Evolutionary conservation across 2,329 filamentous ascomycete genomes (phyloP), one percentile per base, ranked within the genome.

Genomic region (Exserohilum rostratum): DNA sequence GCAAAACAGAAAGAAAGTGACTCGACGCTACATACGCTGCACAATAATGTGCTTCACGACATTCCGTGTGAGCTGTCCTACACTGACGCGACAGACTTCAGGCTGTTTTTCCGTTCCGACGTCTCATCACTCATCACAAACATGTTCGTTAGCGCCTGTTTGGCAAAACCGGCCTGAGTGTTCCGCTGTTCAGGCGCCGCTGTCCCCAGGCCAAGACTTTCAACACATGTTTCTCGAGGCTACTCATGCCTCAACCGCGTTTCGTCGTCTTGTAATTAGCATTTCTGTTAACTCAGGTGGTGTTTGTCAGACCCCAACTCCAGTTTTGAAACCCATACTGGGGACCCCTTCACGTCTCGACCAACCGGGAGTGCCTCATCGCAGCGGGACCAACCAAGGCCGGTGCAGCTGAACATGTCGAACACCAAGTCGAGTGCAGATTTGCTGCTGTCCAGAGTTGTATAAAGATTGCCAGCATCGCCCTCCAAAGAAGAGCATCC

Each of bases 311-410:
- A 62, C 59, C 57, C 59, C 57, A 35, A 42, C 17, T 45, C 17
- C 20, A 22, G 45, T 38, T 44, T 39, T 58, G 64, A 62, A 62
- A 64, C 66, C 54, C 57, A 25, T 54, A 43, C 34, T 33, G 47
- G 47, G 60, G 46, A 51, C 52, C 37, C 47, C 62, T 53, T 53
- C 58, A 65, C 56, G 37, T 60, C 70, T 73, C 73, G 70, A 70
- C 70, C 66, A 69, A 69, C 69, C 64, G 15, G 42, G 43, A 53
- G 34, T 52, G 53, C 50, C 55, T 64, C 61, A 61, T 57, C 40
- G 64, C 44, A 46, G 30, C 63, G 61, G 63, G 51, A 55, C 42
- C 42, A 33, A 11, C 38, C 31, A 44, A 39, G 47, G 34, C 57
- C 52, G 56, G 39, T 48, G 55, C 54, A 43, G 37, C 29, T 42